Conservation (phyloP, 306 rosid genomes). For the Clitoria ternatea region DNA sequence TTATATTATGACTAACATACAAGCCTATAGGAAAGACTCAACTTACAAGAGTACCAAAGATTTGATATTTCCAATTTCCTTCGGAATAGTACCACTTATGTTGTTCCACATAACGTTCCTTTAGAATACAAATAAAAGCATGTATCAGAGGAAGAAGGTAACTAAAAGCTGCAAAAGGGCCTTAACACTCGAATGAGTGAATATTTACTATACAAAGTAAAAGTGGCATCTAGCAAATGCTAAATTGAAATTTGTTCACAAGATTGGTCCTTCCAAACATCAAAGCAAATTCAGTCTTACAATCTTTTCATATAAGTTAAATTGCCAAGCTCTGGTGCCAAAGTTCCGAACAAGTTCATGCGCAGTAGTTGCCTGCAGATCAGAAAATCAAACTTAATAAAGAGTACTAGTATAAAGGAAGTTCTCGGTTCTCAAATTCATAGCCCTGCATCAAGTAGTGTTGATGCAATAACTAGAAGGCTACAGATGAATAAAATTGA, state of each 20-base stretch:
- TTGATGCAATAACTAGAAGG: neutral
- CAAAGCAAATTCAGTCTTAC: slow-evolving; percentile 42
- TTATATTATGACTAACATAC: slow-evolving; percentile 2
- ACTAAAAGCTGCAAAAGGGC: slow-evolving; percentile 3
- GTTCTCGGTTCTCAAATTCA: slow-evolving; percentile 17
- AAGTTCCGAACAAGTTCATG: slow-evolving; percentile 57
- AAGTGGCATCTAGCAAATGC: neutral
- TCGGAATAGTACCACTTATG: slow-evolving; percentile 74
- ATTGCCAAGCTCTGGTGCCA: slow-evolving; percentile 78
- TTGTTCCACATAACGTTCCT: slow-evolving; percentile 97
- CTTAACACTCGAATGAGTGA: slow-evolving; percentile 12
- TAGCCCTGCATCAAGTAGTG: neutral
- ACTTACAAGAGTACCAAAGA: slow-evolving; percentile 79
- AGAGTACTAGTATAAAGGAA: neutral
- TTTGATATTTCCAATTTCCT: slow-evolving; percentile 73
- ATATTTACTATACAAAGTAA: neutral
- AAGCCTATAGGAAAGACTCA: slow-evolving; percentile 3
- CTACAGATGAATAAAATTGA: neutral
- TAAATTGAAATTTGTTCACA: neutral
- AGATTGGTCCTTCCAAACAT: neutral
- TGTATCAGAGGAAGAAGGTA: slow-evolving; percentile 30
- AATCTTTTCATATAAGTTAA: slow-evolving; percentile 51
- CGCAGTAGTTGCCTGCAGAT: slow-evolving; percentile 64
- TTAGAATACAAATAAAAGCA: slow-evolving; percentile 25
- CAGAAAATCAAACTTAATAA: slow-evolving; percentile 22